Base-by-base conservation (phyloP, 2,329 filamentous ascomycete species). In the Aspergillus viridinutans region DNA sequence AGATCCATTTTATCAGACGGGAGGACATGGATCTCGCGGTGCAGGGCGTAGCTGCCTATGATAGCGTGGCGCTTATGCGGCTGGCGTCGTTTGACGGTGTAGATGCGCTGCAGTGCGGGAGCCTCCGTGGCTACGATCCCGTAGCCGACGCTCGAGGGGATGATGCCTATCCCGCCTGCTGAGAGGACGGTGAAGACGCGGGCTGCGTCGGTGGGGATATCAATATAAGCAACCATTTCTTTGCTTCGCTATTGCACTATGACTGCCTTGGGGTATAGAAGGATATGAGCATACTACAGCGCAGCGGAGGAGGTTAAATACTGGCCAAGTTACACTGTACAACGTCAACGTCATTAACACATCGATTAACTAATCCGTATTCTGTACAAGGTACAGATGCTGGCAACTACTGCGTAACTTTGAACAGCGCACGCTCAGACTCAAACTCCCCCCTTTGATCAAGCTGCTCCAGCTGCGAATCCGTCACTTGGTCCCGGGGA, bases 61-160 rank as follows among this genome's bases (percentile, higher is more conserved):
- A 70, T 65, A n/a, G 65, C 69, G 52, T 70, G 64, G 14, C 58
- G 56, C 45, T 70, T 69, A 48, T 68, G 61, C 8, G 61, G 55
- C 20, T 60, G n/a, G 6, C 67, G 62, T 17, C 57, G 55, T 49
- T 70, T 70, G 1, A 57, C 54, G 0, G 49, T n/a, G 40, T 63
- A 65, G 14, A 66, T 61, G 0, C 61, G 60, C 26, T 65, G 45
- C 12, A 70, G 51, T 2, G 66, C 67, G 6, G 50, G 50, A 2
- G 63, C 50, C 25, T 63, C 54, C 6, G 50, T 63, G 8, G 64
- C 65, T 5, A 65, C 58, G 1, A 69, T 59, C 21, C 60, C 67
- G 48, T 70, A 70, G 47, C 68, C 69, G 9, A 71, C 62, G 45
- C 54, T 59, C 43, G 57, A 59, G 1, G 68, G 69, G 25, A 70